These are phyloP conservation scores for Paraglomus brasilianum DNA, from an alignment of 192 early-diverging fungal species.

Conservation along the genomic window DNA sequence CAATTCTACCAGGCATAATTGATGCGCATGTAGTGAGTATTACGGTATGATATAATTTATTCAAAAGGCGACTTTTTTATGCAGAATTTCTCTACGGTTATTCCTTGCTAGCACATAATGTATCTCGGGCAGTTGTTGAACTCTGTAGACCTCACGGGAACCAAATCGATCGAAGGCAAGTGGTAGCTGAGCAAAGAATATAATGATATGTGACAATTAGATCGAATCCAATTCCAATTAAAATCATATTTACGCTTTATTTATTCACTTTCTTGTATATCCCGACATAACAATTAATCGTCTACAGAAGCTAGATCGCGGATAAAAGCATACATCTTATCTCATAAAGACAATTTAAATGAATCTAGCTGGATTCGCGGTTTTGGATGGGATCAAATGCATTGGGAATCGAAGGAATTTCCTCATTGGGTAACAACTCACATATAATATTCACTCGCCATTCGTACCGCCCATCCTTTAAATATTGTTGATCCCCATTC, in stretches of 20 bases:
- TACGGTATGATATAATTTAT: neutral
- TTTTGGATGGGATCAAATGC: constrained; percentile 56
- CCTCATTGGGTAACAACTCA: constrained; percentile 35
- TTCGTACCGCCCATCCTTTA: neutral
- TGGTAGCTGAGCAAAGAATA: no score
- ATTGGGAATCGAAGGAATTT: constrained; percentile 39
- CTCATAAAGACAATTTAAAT: constrained; percentile 1
- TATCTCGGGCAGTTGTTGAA: constrained; percentile 32
- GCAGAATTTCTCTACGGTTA: neutral
- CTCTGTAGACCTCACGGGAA: constrained; percentile 12
- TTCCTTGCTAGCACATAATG: constrained; percentile 42
- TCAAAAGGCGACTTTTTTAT: neutral
- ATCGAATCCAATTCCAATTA: neutral
- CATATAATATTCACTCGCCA: neutral
- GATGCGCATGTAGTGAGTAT: constrained; percentile 50
- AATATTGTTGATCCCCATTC: neutral
- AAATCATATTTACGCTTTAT: neutral
- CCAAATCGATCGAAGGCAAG: constrained; percentile 20
- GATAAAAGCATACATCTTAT: constrained; percentile 3
- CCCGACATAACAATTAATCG: neutral
- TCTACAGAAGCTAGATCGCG: neutral
- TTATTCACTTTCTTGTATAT: neutral
- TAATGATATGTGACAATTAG: no score
- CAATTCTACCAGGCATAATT: constrained; percentile 51
- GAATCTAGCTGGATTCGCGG: constrained; percentile 44